Base-by-base conservation (phyloP, 2,329 filamentous ascomycete species). In the Corinectria fuckeliana region DNA sequence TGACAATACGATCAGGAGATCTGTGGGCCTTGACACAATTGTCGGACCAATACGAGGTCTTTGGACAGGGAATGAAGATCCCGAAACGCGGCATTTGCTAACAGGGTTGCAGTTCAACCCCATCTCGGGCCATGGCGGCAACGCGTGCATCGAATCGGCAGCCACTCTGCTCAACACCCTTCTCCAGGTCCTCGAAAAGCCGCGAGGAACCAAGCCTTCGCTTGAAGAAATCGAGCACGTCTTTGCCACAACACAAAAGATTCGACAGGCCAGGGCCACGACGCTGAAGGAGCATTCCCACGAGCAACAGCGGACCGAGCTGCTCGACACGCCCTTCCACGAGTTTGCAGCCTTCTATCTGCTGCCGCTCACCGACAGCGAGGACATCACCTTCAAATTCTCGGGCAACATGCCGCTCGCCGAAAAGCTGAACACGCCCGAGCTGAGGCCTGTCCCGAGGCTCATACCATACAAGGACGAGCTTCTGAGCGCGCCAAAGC, bases 401-500 rank as follows among this genome's bases (percentile, higher is more conserved):
- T 61, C 58, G 5, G 41, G 48, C 53, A 53, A 61, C 36, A 57
- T 61, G 41, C 53, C 58, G 3, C 42, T 56, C 2, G 53, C 53
- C 5, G 52, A 56, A 18, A 61, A 53, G 48, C 36, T 61, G 2
- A 21, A 57, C 14, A 56, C 13, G 14, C 58, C 48, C 5, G 51
- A 55, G 6, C 26, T 47, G 13, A 50, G 14, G 11, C 52, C 47
- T 8, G 41, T 41, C 4, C 16, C 58, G 16, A 57, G 53, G 20
- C 48, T 57, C 13, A 30, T 57, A 2, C 58, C 58, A 7, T 61
- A 57, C 30, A 57, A 61, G 32, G 58, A 61, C 20, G 58, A 61
- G 6, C 52, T 61, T 16, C 48, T 57, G 1, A 51, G 53, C 23
- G 20, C 8, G 8, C 52, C 58, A 18, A 16, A 4, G 2, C 48